Percentiles rank a stretch among this genome's conserved stretches.
phyloP scores from a whole-genome alignment of 345 rosid species.

The Aquilaria sinensis region DNA sequence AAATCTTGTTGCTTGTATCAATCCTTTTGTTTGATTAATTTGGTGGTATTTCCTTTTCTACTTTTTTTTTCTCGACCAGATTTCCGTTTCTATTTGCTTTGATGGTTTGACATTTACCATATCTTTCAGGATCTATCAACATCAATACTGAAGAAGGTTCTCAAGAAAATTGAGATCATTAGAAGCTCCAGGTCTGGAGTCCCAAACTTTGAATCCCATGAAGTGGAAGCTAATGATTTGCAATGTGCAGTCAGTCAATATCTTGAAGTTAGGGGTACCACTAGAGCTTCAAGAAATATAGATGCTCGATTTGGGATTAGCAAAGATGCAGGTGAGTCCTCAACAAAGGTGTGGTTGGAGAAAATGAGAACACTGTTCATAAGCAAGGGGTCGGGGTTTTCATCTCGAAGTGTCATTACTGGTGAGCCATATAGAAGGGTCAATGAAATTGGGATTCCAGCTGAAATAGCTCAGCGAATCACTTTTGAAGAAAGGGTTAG shows the following conservation, averaged over 20 bases:
- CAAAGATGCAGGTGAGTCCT: constrained; percentile 44
- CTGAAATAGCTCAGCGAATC: constrained; percentile 76
- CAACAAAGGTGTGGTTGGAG: constrained; percentile 90
- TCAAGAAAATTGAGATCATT: constrained; percentile 64
- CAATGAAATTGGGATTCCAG: constrained; percentile 80
- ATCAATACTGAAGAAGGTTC: constrained; percentile 70
- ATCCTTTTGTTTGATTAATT: not conserved
- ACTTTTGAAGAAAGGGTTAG: constrained; percentile 90
- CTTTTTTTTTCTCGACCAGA: constrained; percentile 7
- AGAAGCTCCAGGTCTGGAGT: constrained; percentile 66
- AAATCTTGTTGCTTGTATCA: constrained; percentile 4
- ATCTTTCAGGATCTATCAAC: constrained; percentile 69
- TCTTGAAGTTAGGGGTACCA: constrained; percentile 76
- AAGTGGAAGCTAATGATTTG: constrained; percentile 67
- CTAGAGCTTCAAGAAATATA: constrained; percentile 55
- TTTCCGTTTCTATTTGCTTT: constrained; percentile 6
- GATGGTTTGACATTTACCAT: constrained; percentile 7
- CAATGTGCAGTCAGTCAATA: constrained; percentile 67
- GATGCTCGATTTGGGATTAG: constrained; percentile 52
- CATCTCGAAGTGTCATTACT: constrained; percentile 94
- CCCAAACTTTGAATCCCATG: constrained; percentile 83
- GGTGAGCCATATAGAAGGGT: constrained; percentile 83
- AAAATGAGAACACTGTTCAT: constrained; percentile 86
- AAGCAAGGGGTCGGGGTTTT: constrained; percentile 89
- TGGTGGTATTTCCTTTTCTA: constrained; percentile 8